Evolutionary conservation across 768 basidiomycete species (phyloP), one percentile per base, ranked within the genome.

Genomic region (Suillus cothurnatus): DNA sequence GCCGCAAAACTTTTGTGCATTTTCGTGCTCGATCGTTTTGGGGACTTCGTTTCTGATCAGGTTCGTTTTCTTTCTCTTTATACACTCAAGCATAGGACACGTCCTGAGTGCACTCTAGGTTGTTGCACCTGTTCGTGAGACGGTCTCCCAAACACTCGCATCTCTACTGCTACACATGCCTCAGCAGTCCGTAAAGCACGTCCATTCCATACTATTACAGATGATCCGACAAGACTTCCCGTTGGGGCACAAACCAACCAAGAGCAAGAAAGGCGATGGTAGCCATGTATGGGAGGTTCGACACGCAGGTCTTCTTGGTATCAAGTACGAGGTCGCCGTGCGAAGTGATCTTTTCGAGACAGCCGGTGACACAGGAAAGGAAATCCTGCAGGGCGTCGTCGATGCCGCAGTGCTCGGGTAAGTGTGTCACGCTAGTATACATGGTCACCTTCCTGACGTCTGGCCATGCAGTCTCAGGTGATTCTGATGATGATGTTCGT

Each of bases 251-350:
- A 80, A 76, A 65, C 69, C 73, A 41, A 72, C 70, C 53, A 65
- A 70, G 49, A 71, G 76, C 61, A 78, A 74, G 58, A 76, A 68
- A 81, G 74, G 72, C 57, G 80, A 69, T 79, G 78, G 69, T 53
- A 78, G 74, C 62, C 93, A 96, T 76, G 85, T 95, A 8, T 99
- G 97, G 97, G 94, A 99, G 77, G 91, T 99, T 59, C 85, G 97
- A 62, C 97, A 99, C 80, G 96, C 97, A n/a, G 97, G 97, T 34
- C 79, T 99, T 65, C 84, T 99, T 11, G 97, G 97, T 1, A 88
- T 99, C 76, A 98, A 98, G 81, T 99, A 99, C 75, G 94, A 98
- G 76, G 95, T 99, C 43, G 97, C 97, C 17, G 97, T 99, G 21
- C 82, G 95, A 68, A 87, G 84, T 62, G 95, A 97, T 74, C 79